Evolutionary conservation across 352 stramenopile species (phyloP), one percentile per base, ranked within the genome.

Genomic region (Pythium myriotylum): DNA sequence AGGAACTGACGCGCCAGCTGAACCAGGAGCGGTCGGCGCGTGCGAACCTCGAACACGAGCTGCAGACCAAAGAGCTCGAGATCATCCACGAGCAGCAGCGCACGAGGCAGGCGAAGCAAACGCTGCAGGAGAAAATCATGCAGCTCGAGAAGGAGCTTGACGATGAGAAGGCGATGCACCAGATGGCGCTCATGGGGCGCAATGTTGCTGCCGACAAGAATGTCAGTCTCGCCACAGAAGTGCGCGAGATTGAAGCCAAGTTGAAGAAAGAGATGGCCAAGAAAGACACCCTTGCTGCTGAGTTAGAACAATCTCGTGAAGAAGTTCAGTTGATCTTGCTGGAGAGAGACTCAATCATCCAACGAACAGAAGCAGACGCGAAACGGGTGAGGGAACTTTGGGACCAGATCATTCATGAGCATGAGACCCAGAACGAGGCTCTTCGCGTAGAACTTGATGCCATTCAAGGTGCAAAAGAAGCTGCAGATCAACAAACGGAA

Each of bases 311-410:
- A n/a, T 47, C 74, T n/a, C 54, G 61, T 16, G 79, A 86, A 17
- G 77, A 92, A 47, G 40, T 73, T 5, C 77, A 74, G 17, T 55
- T 64, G 4, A 42, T 84, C 7, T 67, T 74, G 45, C 14, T 70
- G 13, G 79, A 92, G 43, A 72, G 80, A 9, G 80, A 90, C 9
- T 54, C 83, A 42, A 71, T 92, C 26, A 68, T 92, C 8, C 70
- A 86, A 63, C 70, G 76, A 29, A 94, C 83, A 13, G 81, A 94
- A 62, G 80, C 67, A 14, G 83, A 92, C 33, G 85, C 85, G 0
- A 81, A 76, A 56, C 77, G 83, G 27, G 74, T 94, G 48, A 70
- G 83, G n/a, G 79, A 89, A 54, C 65, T 94, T 19, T 92, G 83
- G 81, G 77, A 88, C 46, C 81, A 92, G 67, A 91, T 92, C 59